A percentile compares a stretch with the other conserved stretches of the same genome.
Conservation (phyloP, 2,329 filamentous ascomycete genomes). For the Aspergillaceae sp. region DNA sequence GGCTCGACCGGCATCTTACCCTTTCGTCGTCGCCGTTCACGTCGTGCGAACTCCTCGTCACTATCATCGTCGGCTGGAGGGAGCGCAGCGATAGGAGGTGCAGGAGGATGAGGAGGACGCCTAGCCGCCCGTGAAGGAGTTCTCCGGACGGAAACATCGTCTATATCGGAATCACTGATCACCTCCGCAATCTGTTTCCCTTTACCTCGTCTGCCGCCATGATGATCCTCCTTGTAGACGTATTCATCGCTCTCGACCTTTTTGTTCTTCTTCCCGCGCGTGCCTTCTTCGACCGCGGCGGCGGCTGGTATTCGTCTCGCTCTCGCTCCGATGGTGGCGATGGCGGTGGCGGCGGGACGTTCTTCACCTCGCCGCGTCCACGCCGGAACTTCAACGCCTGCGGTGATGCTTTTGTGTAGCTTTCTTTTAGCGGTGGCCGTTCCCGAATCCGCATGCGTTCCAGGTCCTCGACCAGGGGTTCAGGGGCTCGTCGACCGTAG, state of each 20-base stretch:
- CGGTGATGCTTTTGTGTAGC: conserved; percentile 13
- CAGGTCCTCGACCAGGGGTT: conserved; percentile 37
- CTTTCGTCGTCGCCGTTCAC: neutral
- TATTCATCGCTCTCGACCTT: conserved; percentile 24
- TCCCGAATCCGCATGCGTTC: conserved; percentile 31
- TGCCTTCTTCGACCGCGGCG: too few relatives aligned
- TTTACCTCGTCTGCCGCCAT: conserved; percentile 1
- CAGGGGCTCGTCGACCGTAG: conserved; percentile 11
- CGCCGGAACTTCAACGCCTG: conserved; percentile 15
- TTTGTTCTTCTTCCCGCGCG: conserved; percentile 15
- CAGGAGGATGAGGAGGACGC: neutral
- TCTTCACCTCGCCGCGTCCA: conserved; percentile 16
- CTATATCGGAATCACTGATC: neutral
- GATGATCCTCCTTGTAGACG: conserved; percentile 4
- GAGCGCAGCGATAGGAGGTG: neutral
- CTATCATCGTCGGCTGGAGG: neutral
- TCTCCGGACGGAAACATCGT: neutral
- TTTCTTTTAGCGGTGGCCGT: conserved; percentile 18
- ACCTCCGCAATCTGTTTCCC: neutral
- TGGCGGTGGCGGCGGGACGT: neutral
- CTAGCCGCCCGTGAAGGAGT: too few relatives aligned
- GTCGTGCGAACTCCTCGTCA: neutral
- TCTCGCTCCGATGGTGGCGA: neutral
- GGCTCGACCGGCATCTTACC: neutral
- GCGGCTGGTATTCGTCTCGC: conserved; percentile 9